Evolutionary conservation across 2,329 filamentous ascomycete species (phyloP).

Genomic region (Lecanoromycetidae sp.): DNA sequence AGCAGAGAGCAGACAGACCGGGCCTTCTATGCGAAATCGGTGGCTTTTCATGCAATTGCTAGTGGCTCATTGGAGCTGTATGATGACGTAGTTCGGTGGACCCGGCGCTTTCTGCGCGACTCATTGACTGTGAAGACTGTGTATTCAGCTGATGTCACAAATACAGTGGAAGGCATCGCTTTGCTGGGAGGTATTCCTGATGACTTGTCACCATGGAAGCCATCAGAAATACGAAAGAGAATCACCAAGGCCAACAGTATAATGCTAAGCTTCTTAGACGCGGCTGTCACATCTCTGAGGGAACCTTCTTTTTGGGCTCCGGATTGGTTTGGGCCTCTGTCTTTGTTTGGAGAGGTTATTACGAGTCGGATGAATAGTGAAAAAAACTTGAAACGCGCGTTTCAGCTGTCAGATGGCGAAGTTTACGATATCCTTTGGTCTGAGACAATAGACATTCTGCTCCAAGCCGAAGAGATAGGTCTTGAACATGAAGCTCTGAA

Average conservation of each 20-base stretch:
- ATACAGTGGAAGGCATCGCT: background rate
- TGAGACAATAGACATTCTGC: background rate
- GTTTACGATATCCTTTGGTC: background rate
- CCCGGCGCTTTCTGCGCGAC: slow-evolving; percentile 2
- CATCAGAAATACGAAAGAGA: background rate
- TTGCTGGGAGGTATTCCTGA: background rate
- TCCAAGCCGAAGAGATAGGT: background rate
- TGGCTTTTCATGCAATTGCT: slow-evolving; percentile 1
- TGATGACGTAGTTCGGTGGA: background rate
- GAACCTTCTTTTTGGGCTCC: background rate
- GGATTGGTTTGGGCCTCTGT: background rate
- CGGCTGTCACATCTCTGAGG: background rate
- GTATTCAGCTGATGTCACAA: background rate
- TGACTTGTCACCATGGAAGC: background rate
- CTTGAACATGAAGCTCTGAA: background rate
- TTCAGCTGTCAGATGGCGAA: background rate
- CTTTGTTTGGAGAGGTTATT: background rate
- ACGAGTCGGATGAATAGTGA: background rate
- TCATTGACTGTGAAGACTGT: background rate
- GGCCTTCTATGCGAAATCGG: background rate
- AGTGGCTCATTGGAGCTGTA: background rate
- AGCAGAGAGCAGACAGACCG: background rate
- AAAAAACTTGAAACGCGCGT: background rate
- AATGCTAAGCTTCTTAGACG: background rate
- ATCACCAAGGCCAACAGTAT: background rate